These are phyloP conservation scores for Candida pseudocylindracea DNA, from an alignment of 1,139 yeast genomes.

Conservation along the genomic window DNA sequence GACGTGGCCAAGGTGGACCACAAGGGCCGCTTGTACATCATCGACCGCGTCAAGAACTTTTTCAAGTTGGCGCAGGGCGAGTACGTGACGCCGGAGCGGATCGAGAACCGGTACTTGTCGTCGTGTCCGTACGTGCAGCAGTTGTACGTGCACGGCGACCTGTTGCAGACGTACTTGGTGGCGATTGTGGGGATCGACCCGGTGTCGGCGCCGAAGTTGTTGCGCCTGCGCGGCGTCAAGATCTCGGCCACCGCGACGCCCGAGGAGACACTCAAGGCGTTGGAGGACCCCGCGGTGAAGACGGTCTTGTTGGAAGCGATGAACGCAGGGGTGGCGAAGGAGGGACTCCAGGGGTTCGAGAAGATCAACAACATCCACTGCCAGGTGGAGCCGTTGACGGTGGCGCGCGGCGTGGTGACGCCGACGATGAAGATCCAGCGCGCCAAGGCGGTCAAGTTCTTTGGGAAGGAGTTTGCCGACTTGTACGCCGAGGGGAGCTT, in stretches of 20 bases:
- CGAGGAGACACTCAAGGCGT: too few species aligned
- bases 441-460: not conserved
- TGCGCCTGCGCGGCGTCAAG: not conserved
- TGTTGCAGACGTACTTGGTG: slow-evolving; percentile 3
- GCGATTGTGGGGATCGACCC: slow-evolving; percentile 4
- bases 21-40: slow-evolving; percentile 3
- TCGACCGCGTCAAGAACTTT: slow-evolving; percentile 5
- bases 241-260: too few species aligned
- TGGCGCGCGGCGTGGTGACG: not conserved
- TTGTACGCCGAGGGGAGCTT: too few species aligned
- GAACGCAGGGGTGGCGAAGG: too few species aligned
- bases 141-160: slow-evolving; percentile 4
- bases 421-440: not conserved
- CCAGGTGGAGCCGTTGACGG: not conserved
- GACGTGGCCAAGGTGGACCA: slow-evolving; percentile 4
- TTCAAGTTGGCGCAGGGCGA: slow-evolving; percentile 6
- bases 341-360: not conserved
- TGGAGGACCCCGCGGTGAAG: too few species aligned
- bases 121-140: slow-evolving; percentile 3
- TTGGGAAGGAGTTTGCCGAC: too few species aligned
- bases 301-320: too few species aligned
- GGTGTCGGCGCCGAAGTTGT: slow-evolving; percentile 2
- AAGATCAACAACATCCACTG: not conserved
- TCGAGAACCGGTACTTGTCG: slow-evolving; percentile 4
- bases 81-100: slow-evolving; percentile 5